Evolutionary conservation across 2,329 filamentous ascomycete species (phyloP).

Genomic region (Chaetomium sp.): DNA sequence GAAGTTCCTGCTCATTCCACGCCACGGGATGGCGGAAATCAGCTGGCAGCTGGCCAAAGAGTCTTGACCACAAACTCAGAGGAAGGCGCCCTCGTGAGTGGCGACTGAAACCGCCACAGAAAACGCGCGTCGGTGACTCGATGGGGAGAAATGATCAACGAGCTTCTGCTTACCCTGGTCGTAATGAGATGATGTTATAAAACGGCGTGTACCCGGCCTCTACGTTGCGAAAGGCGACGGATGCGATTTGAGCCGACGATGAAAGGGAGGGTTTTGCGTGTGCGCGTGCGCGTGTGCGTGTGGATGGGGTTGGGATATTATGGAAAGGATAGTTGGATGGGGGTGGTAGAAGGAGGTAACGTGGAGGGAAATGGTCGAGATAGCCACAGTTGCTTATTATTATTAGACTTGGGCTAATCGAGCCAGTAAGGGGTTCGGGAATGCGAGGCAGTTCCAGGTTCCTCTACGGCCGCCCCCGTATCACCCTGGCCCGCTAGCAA

Average conservation of each 20-base stretch:
- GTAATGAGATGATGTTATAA: not conserved
- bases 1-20: not conserved
- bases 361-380: slow-evolving; percentile 5
- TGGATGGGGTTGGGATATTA: not conserved
- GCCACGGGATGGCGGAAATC: not conserved
- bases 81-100: not conserved
- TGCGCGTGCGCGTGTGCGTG: too few relatives aligned
- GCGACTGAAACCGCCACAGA: not conserved
- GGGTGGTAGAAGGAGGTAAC: not conserved
- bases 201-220: not conserved
- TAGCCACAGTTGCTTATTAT: slow-evolving; percentile 24
- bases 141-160: not conserved
- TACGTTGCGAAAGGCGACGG: not conserved
- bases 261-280: not conserved
- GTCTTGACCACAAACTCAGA: not conserved
- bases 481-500: slow-evolving; percentile 8
- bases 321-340: not conserved
- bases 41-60: not conserved
- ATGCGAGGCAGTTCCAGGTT: slow-evolving; percentile 9
- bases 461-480: slow-evolving; percentile 14
- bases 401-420: slow-evolving; percentile 20
- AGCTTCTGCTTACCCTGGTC: not conserved
- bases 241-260: not conserved
- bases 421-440: slow-evolving; percentile 17
- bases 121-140: not conserved